Percentiles rank a stretch among this genome's conserved stretches.
These are phyloP conservation scores for Gardenia jasminoides DNA, from an alignment of 257 asterid species.

Conservation along the genomic window DNA sequence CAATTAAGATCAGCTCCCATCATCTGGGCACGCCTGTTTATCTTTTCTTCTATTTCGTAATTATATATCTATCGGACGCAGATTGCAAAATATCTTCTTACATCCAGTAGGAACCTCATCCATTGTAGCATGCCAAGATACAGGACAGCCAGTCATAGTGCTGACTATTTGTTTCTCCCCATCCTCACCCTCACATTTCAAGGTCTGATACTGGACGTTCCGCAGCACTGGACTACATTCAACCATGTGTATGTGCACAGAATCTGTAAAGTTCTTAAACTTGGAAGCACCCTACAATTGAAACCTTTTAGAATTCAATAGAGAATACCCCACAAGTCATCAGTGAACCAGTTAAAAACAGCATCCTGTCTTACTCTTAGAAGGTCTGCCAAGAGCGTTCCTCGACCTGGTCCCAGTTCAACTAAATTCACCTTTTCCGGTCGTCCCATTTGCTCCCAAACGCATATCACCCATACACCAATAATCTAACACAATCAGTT, in stretches of 20 bases:
- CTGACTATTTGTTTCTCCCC: conserved; percentile 42
- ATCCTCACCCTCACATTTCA: conserved; percentile 58
- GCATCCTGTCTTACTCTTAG: conserved; percentile 56
- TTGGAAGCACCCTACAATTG: conserved; percentile 62
- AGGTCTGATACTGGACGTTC: conserved; percentile 68
- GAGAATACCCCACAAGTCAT: not conserved
- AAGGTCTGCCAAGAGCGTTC: conserved; percentile 95
- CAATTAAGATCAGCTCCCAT: not conserved
- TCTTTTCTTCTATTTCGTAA: not conserved
- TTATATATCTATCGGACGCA: too few species aligned
- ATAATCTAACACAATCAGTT: conserved; percentile 51
- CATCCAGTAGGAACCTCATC: conserved; percentile 94
- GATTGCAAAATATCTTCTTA: conserved; percentile 28
- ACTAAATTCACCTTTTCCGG: conserved; percentile 75
- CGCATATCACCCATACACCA: conserved; percentile 95
- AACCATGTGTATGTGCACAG: conserved; percentile 83
- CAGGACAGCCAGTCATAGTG: conserved; percentile 63
- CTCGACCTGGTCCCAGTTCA: conserved; percentile 99
- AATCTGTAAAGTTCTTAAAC: conserved; percentile 66
- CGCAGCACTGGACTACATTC: conserved; percentile 89
- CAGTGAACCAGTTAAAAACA: not conserved
- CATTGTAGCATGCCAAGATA: conserved; percentile 86
- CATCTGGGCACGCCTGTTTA: not conserved
- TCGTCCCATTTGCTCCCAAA: conserved; percentile 99
- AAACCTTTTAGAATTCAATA: not conserved